These are phyloP conservation scores for Nakazawaea laoshanensis DNA, from an alignment of 805 yeast species.

Conservation along the genomic window DNA sequence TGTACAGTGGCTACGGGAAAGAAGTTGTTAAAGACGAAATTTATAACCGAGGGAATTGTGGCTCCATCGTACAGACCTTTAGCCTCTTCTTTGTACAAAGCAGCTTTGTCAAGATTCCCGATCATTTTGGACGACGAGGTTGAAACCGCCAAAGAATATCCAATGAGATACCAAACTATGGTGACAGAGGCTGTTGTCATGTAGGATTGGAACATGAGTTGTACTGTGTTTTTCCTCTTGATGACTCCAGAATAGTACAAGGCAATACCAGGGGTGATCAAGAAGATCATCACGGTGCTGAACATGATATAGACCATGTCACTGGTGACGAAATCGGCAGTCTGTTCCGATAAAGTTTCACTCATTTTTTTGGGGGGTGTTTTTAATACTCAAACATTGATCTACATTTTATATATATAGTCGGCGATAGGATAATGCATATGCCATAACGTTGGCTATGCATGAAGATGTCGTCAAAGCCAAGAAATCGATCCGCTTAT, in stretches of 20 bases:
- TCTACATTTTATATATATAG: too few relatives aligned
- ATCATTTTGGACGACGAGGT: conserved; percentile 19
- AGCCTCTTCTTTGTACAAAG: conserved; percentile 28
- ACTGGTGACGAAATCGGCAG: conserved; percentile 27
- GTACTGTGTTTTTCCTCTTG: conserved; percentile 32
- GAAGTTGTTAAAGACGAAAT: conserved; percentile 33
- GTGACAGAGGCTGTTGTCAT: conserved; percentile 31
- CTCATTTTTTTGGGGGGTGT: too few relatives aligned
- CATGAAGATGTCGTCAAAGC: too few relatives aligned
- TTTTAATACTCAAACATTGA: too few relatives aligned
- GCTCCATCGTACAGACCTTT: conserved; percentile 34
- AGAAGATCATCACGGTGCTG: conserved; percentile 38
- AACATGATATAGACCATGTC: conserved; percentile 44
- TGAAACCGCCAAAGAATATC: conserved; percentile 32
- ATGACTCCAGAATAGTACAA: conserved; percentile 35
- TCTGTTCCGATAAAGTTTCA: too few relatives aligned
- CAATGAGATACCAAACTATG: conserved; percentile 35
- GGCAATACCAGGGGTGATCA: conserved; percentile 38
- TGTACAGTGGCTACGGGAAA: conserved; percentile 42
- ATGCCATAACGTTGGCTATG: too few relatives aligned
- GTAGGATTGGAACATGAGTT: conserved; percentile 33
- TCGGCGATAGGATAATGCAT: too few relatives aligned
- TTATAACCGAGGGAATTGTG: conserved; percentile 37
- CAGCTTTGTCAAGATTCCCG: conserved; percentile 32
- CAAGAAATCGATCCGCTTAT: too few relatives aligned